Evolutionary conservation across 192 early-diverging fungal genomes (phyloP).

Genomic region (Haplosporangium gracile): DNA sequence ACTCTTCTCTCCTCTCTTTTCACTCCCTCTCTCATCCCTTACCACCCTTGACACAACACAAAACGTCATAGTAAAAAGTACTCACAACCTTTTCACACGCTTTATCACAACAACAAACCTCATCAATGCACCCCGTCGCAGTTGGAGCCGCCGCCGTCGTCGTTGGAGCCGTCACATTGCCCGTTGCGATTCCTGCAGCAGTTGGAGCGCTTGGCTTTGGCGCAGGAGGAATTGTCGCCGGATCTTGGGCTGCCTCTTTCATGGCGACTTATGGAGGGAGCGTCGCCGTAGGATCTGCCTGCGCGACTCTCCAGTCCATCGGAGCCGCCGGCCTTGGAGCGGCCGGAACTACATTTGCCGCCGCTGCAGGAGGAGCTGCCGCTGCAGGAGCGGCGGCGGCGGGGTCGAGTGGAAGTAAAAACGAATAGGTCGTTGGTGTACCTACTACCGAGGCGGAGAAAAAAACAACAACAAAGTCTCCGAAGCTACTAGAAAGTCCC

Average conservation of each 20-base stretch:
- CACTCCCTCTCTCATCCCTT: no score
- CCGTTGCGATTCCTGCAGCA: background rate
- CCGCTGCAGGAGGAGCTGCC: background rate
- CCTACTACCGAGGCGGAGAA: no score
- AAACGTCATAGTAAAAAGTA: no score
- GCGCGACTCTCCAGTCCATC: constrained; percentile 8
- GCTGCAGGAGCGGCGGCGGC: background rate
- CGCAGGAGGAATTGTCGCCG: constrained; percentile 20
- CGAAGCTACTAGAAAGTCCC: no score
- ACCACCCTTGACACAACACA: no score
- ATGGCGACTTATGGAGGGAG: constrained; percentile 24
- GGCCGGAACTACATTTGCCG: background rate
- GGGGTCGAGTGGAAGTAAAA: background rate
- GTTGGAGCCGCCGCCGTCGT: background rate
- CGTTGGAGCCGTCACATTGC: background rate
- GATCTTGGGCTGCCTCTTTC: constrained; percentile 19
- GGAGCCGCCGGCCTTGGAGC: background rate
- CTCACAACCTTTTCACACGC: no score
- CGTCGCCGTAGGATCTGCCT: constrained; percentile 9
- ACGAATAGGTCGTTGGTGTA: background rate
- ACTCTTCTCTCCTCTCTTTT: no score
- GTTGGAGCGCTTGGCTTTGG: constrained; percentile 21
- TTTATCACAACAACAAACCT: background rate
- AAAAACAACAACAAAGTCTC: no score
- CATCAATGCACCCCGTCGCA: background rate